Evolutionary conservation across 1,284 basidiomycete species (phyloP).

Genomic region (Golubevia sp.): DNA sequence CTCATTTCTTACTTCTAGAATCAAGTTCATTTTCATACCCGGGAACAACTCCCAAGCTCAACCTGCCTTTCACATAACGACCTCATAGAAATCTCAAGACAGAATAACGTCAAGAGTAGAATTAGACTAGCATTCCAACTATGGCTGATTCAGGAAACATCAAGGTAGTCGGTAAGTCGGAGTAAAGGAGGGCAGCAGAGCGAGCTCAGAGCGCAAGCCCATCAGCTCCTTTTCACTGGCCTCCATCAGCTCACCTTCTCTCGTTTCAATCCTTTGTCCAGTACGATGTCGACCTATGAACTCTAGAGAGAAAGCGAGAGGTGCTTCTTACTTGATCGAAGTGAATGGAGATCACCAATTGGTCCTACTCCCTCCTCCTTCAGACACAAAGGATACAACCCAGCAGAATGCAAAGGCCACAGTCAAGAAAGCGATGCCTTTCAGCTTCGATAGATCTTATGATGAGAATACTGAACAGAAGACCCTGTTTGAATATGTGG

Average conservation of each 20-base stretch:
- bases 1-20: too few species aligned
- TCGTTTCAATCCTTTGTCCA: too few species aligned
- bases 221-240: too few species aligned
- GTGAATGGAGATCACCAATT: conserved; percentile 35
- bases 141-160: conserved; percentile 57
- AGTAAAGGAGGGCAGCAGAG: too few species aligned
- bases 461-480: conserved; percentile 63
- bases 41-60: too few species aligned
- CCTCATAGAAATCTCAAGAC: too few species aligned
- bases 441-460: conserved; percentile 49
- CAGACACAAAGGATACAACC: conserved; percentile 19
- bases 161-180: conserved; percentile 33
- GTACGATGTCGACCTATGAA: conserved; percentile 56
- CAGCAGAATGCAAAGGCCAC: conserved; percentile 37
- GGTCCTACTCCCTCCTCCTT: conserved; percentile 35
- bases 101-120: too few species aligned
- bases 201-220: too few species aligned
- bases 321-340: conserved; percentile 47
- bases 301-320: conserved; percentile 37
- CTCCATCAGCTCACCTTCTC: too few species aligned
- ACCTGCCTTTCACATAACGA: too few species aligned
- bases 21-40: too few species aligned
- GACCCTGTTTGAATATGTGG: conserved; percentile 91
- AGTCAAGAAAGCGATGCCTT: conserved; percentile 53
- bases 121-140: too few species aligned